A percentile compares a stretch with the other conserved stretches of the same genome.
These are phyloP conservation scores for Penicillium decumbens DNA, from an alignment of 2,329 filamentous ascomycete species.

Conservation along the genomic window DNA sequence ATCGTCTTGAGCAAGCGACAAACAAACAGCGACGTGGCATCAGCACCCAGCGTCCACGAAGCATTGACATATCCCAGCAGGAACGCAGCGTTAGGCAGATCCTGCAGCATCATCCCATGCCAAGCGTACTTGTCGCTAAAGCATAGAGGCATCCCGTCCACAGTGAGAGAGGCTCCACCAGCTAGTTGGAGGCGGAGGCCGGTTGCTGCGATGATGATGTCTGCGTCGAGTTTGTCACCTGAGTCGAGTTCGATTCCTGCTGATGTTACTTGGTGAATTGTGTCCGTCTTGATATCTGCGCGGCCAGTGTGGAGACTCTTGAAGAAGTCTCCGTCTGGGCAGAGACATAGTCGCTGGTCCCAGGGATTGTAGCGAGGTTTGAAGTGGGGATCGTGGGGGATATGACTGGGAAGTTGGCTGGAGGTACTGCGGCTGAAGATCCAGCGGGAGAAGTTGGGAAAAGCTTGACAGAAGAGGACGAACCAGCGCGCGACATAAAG, in stretches of 20 bases:
- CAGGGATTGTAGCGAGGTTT: conserved; percentile 59
- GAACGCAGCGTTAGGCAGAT: conserved; percentile 35
- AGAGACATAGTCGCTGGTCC: conserved; percentile 68
- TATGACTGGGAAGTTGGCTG: conserved; percentile 48
- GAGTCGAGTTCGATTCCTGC: conserved; percentile 45
- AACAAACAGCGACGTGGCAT: conserved; percentile 29
- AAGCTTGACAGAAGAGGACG: conserved; percentile 50
- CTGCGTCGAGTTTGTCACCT: conserved; percentile 31
- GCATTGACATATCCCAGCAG: conserved; percentile 35
- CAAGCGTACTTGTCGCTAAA: conserved; percentile 30
- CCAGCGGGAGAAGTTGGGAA: conserved; percentile 46
- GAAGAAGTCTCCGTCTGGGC: conserved; percentile 55
- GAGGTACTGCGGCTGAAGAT: conserved; percentile 45
- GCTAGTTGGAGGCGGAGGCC: conserved; percentile 33
- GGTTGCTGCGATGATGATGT: conserved; percentile 40
- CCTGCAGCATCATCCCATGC: conserved; percentile 36
- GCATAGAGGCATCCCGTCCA: conserved; percentile 27
- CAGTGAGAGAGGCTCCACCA: conserved; percentile 26
- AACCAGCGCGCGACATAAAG: conserved; percentile 35
- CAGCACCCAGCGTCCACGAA: conserved; percentile 38
- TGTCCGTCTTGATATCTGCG: conserved; percentile 49
- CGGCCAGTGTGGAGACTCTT: conserved; percentile 45
- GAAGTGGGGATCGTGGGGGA: conserved; percentile 57
- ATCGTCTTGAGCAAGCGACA: conserved; percentile 28
- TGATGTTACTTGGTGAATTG: conserved; percentile 45